Evolutionary conservation across 441 rosid species (phyloP), one percentile per base, ranked within the genome.

Genomic region (Erysimum pusillum): DNA sequence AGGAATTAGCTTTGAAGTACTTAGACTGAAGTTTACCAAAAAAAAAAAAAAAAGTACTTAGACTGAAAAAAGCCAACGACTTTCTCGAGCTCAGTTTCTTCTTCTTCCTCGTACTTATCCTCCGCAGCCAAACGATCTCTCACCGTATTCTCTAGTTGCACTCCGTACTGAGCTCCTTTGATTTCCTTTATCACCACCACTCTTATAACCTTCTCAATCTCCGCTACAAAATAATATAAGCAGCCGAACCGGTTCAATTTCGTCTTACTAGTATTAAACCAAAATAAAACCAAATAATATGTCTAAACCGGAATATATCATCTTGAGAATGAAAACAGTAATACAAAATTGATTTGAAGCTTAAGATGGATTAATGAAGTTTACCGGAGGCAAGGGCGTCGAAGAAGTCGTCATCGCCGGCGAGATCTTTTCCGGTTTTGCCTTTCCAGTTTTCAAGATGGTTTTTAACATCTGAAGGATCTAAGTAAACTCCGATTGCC

Each of bases 91-190:
- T 88, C 99, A 2, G 68, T 86, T 76, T 92, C 99, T 71, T 94
- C 99, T 59, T 92, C 97, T 38, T 94, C 99, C 71, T 94, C 98
- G 59, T 94, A 94, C 76, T 90, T 87, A 77, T 94, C 99, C 2
- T 73, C 89, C 3, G 73, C 97, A 0, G 89, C 96, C 18, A 92
- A 80, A 74, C 92, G 80, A 70, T 92, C 97, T 75, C 94, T 89
- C 63, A 90, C 96, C 0, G 85, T 17, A 67, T 86, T 85, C 80
- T 92, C 94, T 34, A 92, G 78, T 56, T 88, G 92, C 34, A 88
- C 97, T 17, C 96, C 97, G 31, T 92, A 92, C 63, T 92, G 96
- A 22, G 96, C 81, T 34, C 97, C 97, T 54, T 92, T 92, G 14
- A 92, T 89, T 76, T 92, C 99, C 78, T 94, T 94, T 14, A 94